phyloP scores from a whole-genome alignment of 2,329 filamentous ascomycete genomes.

The Gremmenia infestans region DNA sequence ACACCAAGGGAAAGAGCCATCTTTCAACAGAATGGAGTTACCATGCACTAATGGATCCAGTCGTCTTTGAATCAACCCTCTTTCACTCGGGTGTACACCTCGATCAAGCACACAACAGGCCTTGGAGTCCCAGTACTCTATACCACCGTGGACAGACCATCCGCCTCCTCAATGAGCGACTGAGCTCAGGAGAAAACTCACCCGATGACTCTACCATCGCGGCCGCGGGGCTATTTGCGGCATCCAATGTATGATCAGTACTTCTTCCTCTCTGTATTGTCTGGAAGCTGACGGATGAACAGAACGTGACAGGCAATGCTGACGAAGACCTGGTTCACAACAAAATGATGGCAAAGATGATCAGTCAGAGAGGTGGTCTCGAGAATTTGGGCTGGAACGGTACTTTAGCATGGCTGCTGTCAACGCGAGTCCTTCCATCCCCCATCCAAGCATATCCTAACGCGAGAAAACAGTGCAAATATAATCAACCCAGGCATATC shows the following conservation, averaged over 20 bases:
- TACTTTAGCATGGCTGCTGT: neutral
- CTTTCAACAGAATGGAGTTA: neutral
- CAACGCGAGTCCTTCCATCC: neutral
- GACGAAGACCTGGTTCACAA: neutral
- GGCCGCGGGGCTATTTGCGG: neutral
- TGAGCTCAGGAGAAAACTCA: neutral
- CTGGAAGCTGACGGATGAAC: neutral
- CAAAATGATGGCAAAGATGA: neutral
- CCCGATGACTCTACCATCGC: neutral
- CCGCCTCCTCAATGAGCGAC: neutral
- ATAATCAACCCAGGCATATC: neutral
- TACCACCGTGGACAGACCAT: neutral
- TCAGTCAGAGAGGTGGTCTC: neutral
- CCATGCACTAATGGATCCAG: neutral
- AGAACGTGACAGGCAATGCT: neutral
- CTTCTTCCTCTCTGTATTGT: neutral
- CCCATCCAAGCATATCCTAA: neutral
- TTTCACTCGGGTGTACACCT: neutral
- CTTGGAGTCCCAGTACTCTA: neutral
- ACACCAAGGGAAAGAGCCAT: neutral
- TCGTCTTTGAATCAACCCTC: neutral
- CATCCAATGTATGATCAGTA: neutral
- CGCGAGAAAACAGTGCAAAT: neutral
- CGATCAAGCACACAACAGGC: neutral
- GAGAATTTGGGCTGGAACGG: neutral